Base-by-base conservation (phyloP, 805 yeast genomes). In the Saccharomycopsis capsularis region DNA sequence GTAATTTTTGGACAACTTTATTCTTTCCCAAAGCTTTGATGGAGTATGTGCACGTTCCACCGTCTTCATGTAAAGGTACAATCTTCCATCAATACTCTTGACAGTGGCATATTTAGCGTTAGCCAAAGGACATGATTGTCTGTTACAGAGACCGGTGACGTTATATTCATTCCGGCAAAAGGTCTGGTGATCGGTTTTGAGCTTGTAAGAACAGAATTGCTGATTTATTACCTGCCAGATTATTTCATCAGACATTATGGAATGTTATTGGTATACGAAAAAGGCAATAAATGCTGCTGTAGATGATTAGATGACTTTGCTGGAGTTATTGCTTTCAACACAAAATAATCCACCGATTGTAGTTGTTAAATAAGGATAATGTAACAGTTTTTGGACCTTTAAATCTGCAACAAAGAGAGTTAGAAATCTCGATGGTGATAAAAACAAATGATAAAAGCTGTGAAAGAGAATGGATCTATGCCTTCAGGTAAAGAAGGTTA, bases 41-140 rank as follows among this genome's bases (percentile, higher is more conserved):
- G 99, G 99, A 55, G 89, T 85, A 63, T 93, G 98, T 19, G 95
- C 95, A 68, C 99, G 81, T 70, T 93, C 99, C 1, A 95, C 95
- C 1, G 98, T 93, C 65, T 93, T 93, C 88, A 93, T 93, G 68
- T 93, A 93, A 32, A 87, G 68, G 60, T 86, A 87, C 42, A 88
- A 68, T 62, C 78, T 78, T 4, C 95, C 96, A 56, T 84, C 87
- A 25, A 84, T 74, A 57, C 78, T 81, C 61, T 86, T 83, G 40
- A 87, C 86, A 0, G 96, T 87, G 29, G 96, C 95, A 67, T 87
- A 87, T 60, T 85, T 78, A 16, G 95, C 86, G 64, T 88, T 93
- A 23, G 99, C 99, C 53, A 93, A 70, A 1, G 99, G 99, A 65
- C 99, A 93, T 3, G 97, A 85, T 63, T 82, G 89, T 60, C 99